phyloP scores from a whole-genome alignment of 129 eudicot species.

The Smallanthus sonchifolius region DNA sequence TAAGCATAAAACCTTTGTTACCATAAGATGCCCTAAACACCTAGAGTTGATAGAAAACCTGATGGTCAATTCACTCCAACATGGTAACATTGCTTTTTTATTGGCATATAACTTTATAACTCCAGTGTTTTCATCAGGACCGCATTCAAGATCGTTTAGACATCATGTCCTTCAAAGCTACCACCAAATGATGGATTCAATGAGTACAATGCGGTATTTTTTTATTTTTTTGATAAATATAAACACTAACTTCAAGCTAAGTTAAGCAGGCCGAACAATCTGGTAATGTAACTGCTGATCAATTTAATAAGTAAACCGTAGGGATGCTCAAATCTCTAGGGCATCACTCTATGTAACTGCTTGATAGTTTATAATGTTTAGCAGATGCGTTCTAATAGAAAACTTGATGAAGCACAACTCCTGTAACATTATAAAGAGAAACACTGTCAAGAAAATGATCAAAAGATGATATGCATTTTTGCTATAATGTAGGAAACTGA shows the following conservation, averaged over 20 bases:
- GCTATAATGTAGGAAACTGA: constrained; percentile 5
- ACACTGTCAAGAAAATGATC: background rate
- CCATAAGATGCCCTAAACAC: constrained; percentile 25
- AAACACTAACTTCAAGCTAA: constrained; percentile 2
- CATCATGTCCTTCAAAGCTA: constrained; percentile 1
- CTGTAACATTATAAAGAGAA: constrained; percentile 23
- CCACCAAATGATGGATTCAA: constrained; percentile 10
- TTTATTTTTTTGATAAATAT: background rate
- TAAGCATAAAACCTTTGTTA: constrained; percentile 23
- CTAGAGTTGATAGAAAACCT: constrained; percentile 12
- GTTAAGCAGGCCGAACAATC: background rate
- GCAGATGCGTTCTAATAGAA: background rate
- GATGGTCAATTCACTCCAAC: constrained; percentile 26
- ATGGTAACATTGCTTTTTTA: constrained; percentile 36
- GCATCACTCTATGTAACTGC: background rate
- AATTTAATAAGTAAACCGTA: background rate
- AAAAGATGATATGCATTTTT: background rate
- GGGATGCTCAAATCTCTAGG: background rate
- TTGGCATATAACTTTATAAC: constrained; percentile 12
- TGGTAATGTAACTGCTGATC: background rate
- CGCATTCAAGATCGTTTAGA: constrained; percentile 2
- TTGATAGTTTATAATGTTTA: background rate
- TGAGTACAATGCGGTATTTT: background rate
- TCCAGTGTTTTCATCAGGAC: constrained; percentile 4
- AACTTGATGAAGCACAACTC: constrained; percentile 18